A percentile compares a stretch with the other conserved stretches of the same genome.
Evolutionary conservation across 805 yeast species (phyloP).

Genomic region (Saccharomycopsis vini): DNA sequence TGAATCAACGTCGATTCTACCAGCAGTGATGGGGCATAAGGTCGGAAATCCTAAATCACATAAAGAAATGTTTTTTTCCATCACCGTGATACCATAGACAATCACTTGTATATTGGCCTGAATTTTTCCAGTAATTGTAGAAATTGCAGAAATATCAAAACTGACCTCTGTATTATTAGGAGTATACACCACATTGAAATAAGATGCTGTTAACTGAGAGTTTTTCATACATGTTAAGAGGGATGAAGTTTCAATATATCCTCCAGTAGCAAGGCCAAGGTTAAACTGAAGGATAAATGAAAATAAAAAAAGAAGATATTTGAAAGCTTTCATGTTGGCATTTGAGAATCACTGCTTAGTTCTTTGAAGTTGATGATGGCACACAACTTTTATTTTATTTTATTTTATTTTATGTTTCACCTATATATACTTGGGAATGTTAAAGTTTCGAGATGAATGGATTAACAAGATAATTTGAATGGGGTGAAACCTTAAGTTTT

Average conservation of each 20-base stretch:
- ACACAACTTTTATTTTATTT: too few species aligned
- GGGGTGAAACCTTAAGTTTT: too few species aligned
- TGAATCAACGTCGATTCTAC: slow-evolving; percentile 68
- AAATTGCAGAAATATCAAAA: slow-evolving; percentile 66
- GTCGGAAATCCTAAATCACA: slow-evolving; percentile 52
- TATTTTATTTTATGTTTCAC: too few species aligned
- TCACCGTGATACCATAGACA: slow-evolving; percentile 70
- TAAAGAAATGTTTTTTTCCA: slow-evolving; percentile 46
- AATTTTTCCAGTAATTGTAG: slow-evolving; percentile 68
- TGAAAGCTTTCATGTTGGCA: too few species aligned
- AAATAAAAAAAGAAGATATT: too few species aligned
- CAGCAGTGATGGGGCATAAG: slow-evolving; percentile 80
- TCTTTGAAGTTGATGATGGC: too few species aligned
- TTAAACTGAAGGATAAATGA: too few species aligned
- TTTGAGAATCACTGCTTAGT: too few species aligned
- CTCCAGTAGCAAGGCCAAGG: too few species aligned
- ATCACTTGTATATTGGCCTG: slow-evolving; percentile 56
- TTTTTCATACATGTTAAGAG: slow-evolving; percentile 86
- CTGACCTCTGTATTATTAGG: slow-evolving; percentile 56
- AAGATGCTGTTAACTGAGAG: slow-evolving; percentile 78
- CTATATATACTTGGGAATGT: too few species aligned
- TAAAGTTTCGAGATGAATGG: too few species aligned
- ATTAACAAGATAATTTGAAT: too few species aligned
- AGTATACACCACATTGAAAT: slow-evolving; percentile 64
- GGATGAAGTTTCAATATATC: slow-evolving; percentile 46